These are phyloP conservation scores for Debaryomycetaceae sp. DNA, from an alignment of 1,139 yeast species.

Conservation along the genomic window DNA sequence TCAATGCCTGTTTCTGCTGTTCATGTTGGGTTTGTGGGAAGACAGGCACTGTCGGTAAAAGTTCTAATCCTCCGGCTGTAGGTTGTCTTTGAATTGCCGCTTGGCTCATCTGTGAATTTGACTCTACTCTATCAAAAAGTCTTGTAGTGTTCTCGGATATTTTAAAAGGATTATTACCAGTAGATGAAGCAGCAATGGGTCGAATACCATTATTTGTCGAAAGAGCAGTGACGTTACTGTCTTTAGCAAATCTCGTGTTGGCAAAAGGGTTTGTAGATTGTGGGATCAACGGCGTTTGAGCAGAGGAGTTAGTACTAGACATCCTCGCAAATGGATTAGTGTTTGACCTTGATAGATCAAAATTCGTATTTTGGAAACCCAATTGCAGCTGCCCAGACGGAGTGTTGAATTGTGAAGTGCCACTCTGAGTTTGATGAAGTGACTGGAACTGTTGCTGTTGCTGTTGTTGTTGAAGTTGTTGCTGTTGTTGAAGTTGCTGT, in stretches of 20 bases:
- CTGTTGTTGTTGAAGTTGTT: not conserved
- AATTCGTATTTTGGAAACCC: constrained; percentile 3
- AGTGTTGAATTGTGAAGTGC: not conserved
- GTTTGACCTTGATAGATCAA: constrained; percentile 24
- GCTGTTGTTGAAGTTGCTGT: not conserved
- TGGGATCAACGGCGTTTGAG: constrained; percentile 8
- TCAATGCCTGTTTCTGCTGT: constrained; percentile 31
- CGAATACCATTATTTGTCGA: constrained; percentile 14
- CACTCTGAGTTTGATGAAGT: not conserved
- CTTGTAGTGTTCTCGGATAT: constrained; percentile 35
- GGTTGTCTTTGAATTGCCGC: constrained; percentile 41
- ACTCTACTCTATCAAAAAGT: constrained; percentile 26
- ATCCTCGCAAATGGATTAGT: constrained; percentile 41
- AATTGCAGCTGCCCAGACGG: not conserved
- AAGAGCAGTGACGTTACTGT: constrained; percentile 35
- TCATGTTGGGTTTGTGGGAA: constrained; percentile 60
- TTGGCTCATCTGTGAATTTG: constrained; percentile 13
- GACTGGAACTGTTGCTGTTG: not conserved
- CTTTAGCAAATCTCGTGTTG: constrained; percentile 33
- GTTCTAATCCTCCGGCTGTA: constrained; percentile 69
- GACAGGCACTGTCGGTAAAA: constrained; percentile 57
- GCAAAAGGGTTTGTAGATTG: constrained; percentile 49
- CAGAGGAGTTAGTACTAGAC: not conserved
- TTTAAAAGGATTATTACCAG: constrained; percentile 48
- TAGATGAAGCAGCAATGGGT: constrained; percentile 24